Base-by-base conservation (phyloP, 305 asterid species). In the Solanum hybrid region DNA sequence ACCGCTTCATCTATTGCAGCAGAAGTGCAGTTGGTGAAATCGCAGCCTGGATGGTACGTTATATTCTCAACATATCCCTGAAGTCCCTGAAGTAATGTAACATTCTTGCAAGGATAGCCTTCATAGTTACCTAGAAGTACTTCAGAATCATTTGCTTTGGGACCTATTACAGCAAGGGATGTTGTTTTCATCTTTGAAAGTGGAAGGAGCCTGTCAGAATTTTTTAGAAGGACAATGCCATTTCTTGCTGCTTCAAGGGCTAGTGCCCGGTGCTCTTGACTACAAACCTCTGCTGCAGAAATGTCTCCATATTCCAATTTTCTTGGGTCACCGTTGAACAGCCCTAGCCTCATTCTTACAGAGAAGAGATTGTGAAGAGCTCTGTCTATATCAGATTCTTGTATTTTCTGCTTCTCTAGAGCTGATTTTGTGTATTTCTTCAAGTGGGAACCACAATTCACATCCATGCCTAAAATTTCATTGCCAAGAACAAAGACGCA, bases 221-320 rank as follows among this genome's bases (percentile, higher is more conserved):
- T 96, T 90, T 96, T 95, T 3, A 96, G 93, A 39, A 96, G 96
- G 89, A 95, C 98, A 34, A 95, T 92, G 80, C 98, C 95, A 22
- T 95, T 92, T 74, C 82, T 90, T 81, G 97, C 96, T 28, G 95
- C 95, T 90, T 93, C 96, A 4, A 94, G 94, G 78, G 98, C 95
- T 33, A 95, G 91, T 34, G 90, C 92, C 1, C 88, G 95, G 92
- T 96, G 95, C 73, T 92, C 88, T 83, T 90, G 90, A 89, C 93
- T 92, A 88, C 98, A 95, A 71, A 96, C 96, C 3, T 84, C 92
- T 71, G 57, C 71, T 11, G 88, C 42, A 34, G 87, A 75, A 22
- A 95, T 92, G 90, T 90, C 84, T 0, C 97, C 98, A 5, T 61
- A 94, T 82, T 85, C 76, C 12, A 88, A 92, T 18, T 93, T 93